These are phyloP conservation scores for Nigrospora oryzae DNA, from an alignment of 2,329 filamentous ascomycete genomes.

Conservation along the genomic window DNA sequence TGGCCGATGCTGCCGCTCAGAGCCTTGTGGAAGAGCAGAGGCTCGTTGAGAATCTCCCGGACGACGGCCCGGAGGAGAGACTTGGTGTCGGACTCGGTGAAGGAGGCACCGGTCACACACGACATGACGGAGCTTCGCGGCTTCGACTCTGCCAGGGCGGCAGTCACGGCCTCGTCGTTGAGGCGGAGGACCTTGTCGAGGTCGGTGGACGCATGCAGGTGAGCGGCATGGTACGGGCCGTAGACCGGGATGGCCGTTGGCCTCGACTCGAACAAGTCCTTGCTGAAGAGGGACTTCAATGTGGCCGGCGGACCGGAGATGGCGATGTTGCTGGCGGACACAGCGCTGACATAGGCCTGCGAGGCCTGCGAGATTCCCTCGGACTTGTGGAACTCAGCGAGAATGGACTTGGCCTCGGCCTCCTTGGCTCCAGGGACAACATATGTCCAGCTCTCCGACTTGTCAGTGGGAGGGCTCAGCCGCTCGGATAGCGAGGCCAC, in stretches of 20 bases:
- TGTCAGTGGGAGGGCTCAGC: constrained; percentile 27
- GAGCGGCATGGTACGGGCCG: constrained; percentile 48
- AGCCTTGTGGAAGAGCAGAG: constrained; percentile 37
- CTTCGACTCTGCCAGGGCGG: constrained; percentile 30
- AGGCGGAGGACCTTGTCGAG: constrained; percentile 36
- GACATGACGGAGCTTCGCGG: constrained; percentile 42
- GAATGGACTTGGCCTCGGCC: constrained; percentile 36
- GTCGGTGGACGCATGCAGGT: constrained; percentile 37
- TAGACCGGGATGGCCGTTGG: constrained; percentile 43
- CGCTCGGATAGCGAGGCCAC: constrained; percentile 41
- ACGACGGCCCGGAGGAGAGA: constrained; percentile 33
- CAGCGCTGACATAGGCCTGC: constrained; percentile 45
- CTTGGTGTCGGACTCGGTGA: constrained; percentile 29
- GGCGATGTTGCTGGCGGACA: constrained; percentile 37
- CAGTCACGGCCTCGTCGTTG: constrained; percentile 26
- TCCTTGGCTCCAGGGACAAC: constrained; percentile 51
- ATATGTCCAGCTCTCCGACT: constrained; percentile 57
- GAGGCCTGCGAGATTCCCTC: constrained; percentile 36
- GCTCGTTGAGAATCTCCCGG: constrained; percentile 40
- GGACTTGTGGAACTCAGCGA: constrained; percentile 49
- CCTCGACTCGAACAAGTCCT: constrained; percentile 29
- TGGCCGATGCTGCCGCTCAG: constrained; percentile 37
- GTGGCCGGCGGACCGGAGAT: constrained; percentile 46
- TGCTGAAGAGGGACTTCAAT: constrained; percentile 32
- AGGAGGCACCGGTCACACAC: constrained; percentile 35